Base-by-base conservation (phyloP, 176 grass and related monocot genomes). In the Aegilops sharonensis region DNA sequence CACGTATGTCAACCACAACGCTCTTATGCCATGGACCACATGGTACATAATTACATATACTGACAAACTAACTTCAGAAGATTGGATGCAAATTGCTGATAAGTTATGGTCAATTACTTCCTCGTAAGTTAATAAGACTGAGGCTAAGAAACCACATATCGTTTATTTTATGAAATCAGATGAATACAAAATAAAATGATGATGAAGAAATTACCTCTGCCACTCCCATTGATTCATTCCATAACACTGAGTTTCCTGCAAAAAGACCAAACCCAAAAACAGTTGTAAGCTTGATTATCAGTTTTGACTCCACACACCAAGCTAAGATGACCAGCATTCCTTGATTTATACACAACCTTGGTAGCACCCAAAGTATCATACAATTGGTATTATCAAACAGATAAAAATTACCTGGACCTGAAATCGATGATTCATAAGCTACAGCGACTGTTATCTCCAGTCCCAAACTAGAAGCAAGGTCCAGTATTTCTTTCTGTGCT, bases 401-500 rank as follows among this genome's bases (percentile, higher is more conserved):
- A 75, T 52, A 1, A 80, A 75, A 40, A 43, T 36, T 73, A 93
- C 91, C 88, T 91, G 84, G 75, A 82, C 64, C 37, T 73, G 82
- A 59, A 87, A 72, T 47, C 2, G 59, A 76, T 76, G 84, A 76
- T 92, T 95, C 96, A 85, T 92, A 89, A 79, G 92, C 92, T 66
- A 95, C 82, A 52, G 93, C 85, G 3, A 95, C 92, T 68, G 85
- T 90, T 87, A 95, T 88, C 67, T 88, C 66, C 37, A 98, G 56
- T 81, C 90, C 96, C 77, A 98, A 84, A 74, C 82, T 79, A 72
- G 68, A 86, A 72, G 92, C 90, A 76, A 95, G 48, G n/a, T 90
- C 85, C 72, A 95, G 67, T 57, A 92, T 85, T 92, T 87, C 92
- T 77, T 95, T 81, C 43, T 98, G 96, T 70, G 96, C 96, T 63